These are phyloP conservation scores for Colletotrichum plurivorum DNA, from an alignment of 2,329 filamentous ascomycete species.

Conservation along the genomic window DNA sequence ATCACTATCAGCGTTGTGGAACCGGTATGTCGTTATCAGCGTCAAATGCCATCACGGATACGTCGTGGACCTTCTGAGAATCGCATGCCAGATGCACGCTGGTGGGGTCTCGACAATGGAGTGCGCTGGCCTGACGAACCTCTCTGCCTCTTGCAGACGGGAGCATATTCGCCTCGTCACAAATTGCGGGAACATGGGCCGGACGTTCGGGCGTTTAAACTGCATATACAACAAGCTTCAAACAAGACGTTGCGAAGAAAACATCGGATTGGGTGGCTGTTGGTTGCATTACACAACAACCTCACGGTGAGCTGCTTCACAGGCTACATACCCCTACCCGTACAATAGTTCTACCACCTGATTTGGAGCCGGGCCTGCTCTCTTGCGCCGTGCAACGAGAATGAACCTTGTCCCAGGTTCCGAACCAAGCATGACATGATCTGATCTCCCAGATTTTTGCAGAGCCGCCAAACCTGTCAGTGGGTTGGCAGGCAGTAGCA, in stretches of 20 bases:
- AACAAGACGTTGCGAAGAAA: too few relatives aligned
- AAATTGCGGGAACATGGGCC: too few relatives aligned
- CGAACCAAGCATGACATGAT: conserved; percentile 2
- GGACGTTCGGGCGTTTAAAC: too few relatives aligned
- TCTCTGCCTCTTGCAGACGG: background rate
- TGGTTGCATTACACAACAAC: too few relatives aligned
- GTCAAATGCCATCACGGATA: conserved; percentile 37
- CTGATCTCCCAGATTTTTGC: background rate
- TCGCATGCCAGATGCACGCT: conserved; percentile 34
- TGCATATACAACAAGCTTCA: too few relatives aligned
- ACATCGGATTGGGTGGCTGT: too few relatives aligned
- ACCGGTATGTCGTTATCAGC: conserved; percentile 34
- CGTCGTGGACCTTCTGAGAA: conserved; percentile 32
- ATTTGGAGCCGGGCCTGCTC: background rate
- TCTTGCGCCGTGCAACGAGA: background rate
- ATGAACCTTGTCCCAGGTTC: background rate
- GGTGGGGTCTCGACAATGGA: conserved; percentile 16
- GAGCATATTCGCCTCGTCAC: too few relatives aligned
- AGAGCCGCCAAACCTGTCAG: conserved; percentile 5
- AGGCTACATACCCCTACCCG: too few relatives aligned
- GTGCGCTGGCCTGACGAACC: conserved; percentile 1
- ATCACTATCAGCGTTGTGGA: conserved; percentile 24
- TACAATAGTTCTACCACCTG: background rate
- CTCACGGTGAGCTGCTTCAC: too few relatives aligned
- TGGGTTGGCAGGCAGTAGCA: background rate